Percentiles rank a stretch among this genome's conserved stretches.
Evolutionary conservation across 2,329 filamentous ascomycete genomes (phyloP).

Genomic region (Sclerotinia nivalis): DNA sequence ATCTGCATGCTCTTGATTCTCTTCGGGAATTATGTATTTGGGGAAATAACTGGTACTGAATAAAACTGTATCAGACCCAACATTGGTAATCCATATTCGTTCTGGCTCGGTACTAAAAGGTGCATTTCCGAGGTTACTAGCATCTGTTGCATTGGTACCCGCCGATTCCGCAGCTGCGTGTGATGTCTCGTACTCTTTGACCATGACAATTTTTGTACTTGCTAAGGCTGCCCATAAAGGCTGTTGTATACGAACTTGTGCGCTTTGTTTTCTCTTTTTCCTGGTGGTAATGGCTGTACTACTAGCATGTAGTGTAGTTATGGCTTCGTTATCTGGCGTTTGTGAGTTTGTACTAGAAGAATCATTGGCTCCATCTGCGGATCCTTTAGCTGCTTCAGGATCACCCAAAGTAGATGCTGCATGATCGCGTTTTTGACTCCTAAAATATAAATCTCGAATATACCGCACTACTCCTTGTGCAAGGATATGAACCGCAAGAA

Average conservation of each 20-base stretch:
- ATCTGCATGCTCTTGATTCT: slow-evolving; percentile 38
- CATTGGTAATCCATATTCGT: slow-evolving; percentile 79
- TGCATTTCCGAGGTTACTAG: slow-evolving; percentile 74
- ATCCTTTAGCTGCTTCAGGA: slow-evolving; percentile 60
- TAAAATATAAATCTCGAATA: slow-evolving; percentile 67
- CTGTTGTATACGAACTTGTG: slow-evolving; percentile 85
- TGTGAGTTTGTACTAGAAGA: slow-evolving; percentile 37
- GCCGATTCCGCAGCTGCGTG: slow-evolving; percentile 72
- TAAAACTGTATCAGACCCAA: slow-evolving; percentile 74
- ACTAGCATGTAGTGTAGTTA: slow-evolving; percentile 30
- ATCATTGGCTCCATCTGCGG: slow-evolving; percentile 54
- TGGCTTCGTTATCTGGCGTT: slow-evolving; percentile 34
- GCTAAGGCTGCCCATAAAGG: slow-evolving; percentile 92
- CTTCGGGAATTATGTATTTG: slow-evolving; percentile 41
- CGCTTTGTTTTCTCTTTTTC: slow-evolving; percentile 87
- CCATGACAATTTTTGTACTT: slow-evolving; percentile 94
- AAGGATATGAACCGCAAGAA: slow-evolving; percentile 72
- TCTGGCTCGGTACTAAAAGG: slow-evolving; percentile 69
- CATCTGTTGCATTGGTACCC: slow-evolving; percentile 73
- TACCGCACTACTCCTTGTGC: slow-evolving; percentile 72
- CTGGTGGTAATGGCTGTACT: slow-evolving; percentile 60
- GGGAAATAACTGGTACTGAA: slow-evolving; percentile 71
- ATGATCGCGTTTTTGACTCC: slow-evolving; percentile 58
- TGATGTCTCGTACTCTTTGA: slow-evolving; percentile 86
- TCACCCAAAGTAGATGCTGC: slow-evolving; percentile 52